Evolutionary conservation across 1,284 basidiomycete species (phyloP).

Genomic region (Pyrrhoderma lamaoense): DNA sequence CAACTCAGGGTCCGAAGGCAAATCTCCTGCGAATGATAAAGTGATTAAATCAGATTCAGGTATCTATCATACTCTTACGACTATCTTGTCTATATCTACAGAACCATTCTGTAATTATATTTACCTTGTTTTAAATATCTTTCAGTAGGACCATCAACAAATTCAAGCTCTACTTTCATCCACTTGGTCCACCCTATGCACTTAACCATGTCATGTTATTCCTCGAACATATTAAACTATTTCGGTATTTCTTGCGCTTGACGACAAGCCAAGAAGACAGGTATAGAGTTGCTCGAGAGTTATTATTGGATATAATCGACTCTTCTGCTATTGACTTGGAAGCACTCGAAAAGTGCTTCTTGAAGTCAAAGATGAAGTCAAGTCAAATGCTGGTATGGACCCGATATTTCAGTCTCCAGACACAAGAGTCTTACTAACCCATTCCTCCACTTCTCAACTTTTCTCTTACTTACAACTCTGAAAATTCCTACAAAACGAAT

Average conservation of each 20-base stretch:
- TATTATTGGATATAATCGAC: slow-evolving; percentile 53
- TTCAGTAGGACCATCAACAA: not conserved
- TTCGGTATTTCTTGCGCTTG: slow-evolving; percentile 43
- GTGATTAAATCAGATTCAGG: not conserved
- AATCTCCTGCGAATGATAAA: not conserved
- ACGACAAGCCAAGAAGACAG: slow-evolving; percentile 50
- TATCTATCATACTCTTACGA: too few species aligned
- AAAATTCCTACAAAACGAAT: too few species aligned
- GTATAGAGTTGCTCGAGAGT: slow-evolving; percentile 52
- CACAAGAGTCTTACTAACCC: too few species aligned
- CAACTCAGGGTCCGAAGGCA: not conserved
- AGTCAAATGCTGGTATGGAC: slow-evolving; percentile 12
- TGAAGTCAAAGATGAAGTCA: slow-evolving; percentile 29
- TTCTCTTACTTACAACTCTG: not conserved
- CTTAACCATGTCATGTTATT: slow-evolving; percentile 42
- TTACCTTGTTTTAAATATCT: too few species aligned
- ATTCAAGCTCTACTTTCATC: slow-evolving; percentile 4
- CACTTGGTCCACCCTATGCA: slow-evolving; percentile 54
- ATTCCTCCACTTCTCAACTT: not conserved
- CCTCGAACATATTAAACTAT: slow-evolving; percentile 48
- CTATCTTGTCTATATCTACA: too few species aligned
- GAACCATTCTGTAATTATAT: too few species aligned
- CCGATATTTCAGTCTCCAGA: too few species aligned
- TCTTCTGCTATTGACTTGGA: slow-evolving; percentile 55
- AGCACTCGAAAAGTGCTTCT: slow-evolving; percentile 41